Percentiles rank a stretch among this genome's conserved stretches.
phyloP scores from a whole-genome alignment of 129 eudicot genomes.

The Tagetes erecta region DNA sequence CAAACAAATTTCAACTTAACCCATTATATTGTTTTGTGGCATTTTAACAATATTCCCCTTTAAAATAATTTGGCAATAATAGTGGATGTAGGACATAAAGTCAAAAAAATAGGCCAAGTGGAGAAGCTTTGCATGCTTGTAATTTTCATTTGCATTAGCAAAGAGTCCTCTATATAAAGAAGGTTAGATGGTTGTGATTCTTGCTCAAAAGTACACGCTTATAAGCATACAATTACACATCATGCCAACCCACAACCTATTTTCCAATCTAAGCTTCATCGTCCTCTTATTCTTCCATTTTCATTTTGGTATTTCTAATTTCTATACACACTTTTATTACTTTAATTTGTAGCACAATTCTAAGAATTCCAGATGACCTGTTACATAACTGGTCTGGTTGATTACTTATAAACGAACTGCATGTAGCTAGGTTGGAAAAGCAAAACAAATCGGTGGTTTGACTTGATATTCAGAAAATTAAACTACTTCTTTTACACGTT shows the following conservation, averaged over 20 bases:
- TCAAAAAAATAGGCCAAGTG: conserved; percentile 38
- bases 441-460: background rate
- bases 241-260: conserved; percentile 36
- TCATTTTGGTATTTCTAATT: conserved; percentile 41
- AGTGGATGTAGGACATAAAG: conserved; percentile 25
- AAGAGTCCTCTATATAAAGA: conserved; percentile 38
- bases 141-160: conserved; percentile 36
- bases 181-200: conserved; percentile 22
- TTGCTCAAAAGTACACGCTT: conserved; percentile 27
- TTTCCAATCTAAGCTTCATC: conserved; percentile 26
- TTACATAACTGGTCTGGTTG: background rate
- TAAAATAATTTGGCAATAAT: background rate
- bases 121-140: conserved; percentile 47
- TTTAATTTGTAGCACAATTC: background rate
- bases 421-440: background rate
- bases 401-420: background rate
- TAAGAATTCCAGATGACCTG: background rate
- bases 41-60: conserved; percentile 21
- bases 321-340: background rate
- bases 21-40: background rate
- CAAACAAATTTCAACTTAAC: background rate
- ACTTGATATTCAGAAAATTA: background rate
- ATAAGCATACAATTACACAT: conserved; percentile 12
- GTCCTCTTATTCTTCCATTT: conserved; percentile 50
- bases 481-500: too few relatives aligned